Conservation (phyloP, 2,329 filamentous ascomycete species). For the Nemania sp. region DNA sequence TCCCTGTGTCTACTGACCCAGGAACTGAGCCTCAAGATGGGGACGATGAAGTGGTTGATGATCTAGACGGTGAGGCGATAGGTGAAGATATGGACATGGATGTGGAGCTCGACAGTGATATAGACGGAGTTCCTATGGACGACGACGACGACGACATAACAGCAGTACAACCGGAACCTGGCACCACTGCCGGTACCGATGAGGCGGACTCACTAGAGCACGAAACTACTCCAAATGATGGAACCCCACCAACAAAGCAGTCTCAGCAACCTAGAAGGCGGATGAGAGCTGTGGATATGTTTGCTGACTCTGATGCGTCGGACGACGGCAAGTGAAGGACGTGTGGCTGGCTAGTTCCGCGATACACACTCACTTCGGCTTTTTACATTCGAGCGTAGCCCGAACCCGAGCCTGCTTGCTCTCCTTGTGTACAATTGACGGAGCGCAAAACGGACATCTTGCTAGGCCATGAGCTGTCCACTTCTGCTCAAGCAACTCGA, state of each 20-base stretch:
- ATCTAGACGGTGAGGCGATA: constrained; percentile 51
- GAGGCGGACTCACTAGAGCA: constrained; percentile 20
- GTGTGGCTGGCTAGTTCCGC: too few species aligned
- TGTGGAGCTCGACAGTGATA: constrained; percentile 52
- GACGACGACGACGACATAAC: constrained; percentile 45
- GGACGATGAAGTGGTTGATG: constrained; percentile 43
- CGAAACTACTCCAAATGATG: constrained; percentile 30
- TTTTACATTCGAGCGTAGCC: background rate
- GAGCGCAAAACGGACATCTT: too few species aligned
- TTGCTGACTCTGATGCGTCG: constrained; percentile 71
- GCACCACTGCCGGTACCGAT: constrained; percentile 23
- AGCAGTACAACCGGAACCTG: constrained; percentile 39
- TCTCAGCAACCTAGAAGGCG: constrained; percentile 55
- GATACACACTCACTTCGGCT: background rate
- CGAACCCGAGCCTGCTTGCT: background rate
- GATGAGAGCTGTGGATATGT: constrained; percentile 83
- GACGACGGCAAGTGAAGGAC: constrained; percentile 39
- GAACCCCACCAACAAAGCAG: constrained; percentile 35
- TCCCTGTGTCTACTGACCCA: constrained; percentile 28
- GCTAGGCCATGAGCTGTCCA: too few species aligned
- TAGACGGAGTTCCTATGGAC: constrained; percentile 49
- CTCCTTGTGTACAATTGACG: too few species aligned
- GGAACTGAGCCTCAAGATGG: constrained; percentile 42
- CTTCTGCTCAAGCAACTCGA: too few species aligned
- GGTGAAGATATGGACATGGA: constrained; percentile 52